Conservation (phyloP, 805 yeast genomes). For the Yamadazyma nakazawae region DNA sequence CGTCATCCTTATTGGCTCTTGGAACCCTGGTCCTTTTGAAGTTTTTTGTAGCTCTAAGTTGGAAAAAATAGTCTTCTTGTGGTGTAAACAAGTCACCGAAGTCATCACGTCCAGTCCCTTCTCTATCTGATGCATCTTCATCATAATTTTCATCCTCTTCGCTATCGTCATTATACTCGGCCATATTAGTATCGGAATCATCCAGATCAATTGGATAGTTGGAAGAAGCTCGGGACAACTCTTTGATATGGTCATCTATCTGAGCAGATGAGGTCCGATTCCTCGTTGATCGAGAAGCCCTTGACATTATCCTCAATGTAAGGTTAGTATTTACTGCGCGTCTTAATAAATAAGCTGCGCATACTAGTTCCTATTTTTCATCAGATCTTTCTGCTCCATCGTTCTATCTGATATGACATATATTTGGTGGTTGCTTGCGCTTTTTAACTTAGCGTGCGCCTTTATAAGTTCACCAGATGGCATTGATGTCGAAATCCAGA, state of each 20-base stretch:
- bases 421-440: background rate
- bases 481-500: background rate
- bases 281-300: background rate
- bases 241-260: background rate
- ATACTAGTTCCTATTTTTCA: background rate
- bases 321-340: background rate
- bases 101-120: background rate
- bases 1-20: conserved; percentile 22
- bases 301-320: background rate
- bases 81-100: background rate
- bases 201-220: background rate
- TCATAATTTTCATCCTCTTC: background rate
- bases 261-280: background rate
- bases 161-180: background rate
- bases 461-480: background rate
- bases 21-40: background rate
- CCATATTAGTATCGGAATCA: background rate
- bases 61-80: background rate
- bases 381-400: background rate
- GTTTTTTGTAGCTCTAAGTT: conserved; percentile 1
- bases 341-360: background rate
- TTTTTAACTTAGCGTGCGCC: background rate
- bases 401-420: background rate
- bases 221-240: background rate
- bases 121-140: background rate